Base-by-base conservation (phyloP, 345 rosid genomes). In the Iberis pinnata region DNA sequence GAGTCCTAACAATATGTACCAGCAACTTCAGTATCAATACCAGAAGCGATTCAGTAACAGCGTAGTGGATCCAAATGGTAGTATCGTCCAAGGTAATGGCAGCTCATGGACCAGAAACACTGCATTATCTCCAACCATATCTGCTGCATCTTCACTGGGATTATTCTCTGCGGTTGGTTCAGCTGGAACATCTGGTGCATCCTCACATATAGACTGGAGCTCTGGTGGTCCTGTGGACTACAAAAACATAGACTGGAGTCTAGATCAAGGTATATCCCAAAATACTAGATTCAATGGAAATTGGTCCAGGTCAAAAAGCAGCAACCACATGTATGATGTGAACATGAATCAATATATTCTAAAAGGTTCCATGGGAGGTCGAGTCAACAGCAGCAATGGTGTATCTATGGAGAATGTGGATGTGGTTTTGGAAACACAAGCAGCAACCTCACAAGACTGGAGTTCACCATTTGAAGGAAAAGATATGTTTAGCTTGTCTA, bases 401-500 rank as follows among this genome's bases (percentile, higher is more conserved):
- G 59, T 61, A 14, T 31, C 75, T 4, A 42, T 73, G 49, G 78
- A 68, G 60, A 79, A 80, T 20, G 69, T 45, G 1, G 71, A 64
- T 16, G 71, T 56, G 7, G 55, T 18, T 12, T 56, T 60, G 0
- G 88, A 82, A 61, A 47, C 80, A 37, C 51, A 79, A 18, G 50
- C 78, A 7, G 63, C 76, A 1, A 71, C 73, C 16, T 71, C 84
- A 7, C 78, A 63, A 11, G 97, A 85, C 15, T 89, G 97, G 97
- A 79, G 83, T 4, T 89, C 97, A 3, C 97, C 97, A 5, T 89
- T 89, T 60, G 95, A 78, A 70, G 97, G 83, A 68, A 75, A 76
- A 46, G 97, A 89, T 70, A 78, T 89, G n/a, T 83, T 89, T 78
- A 78, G 84, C 65, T 69, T 89, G 73, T 83, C 97, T 26, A 85